These are phyloP conservation scores for Cucurbitaria berberidis DNA, from an alignment of 2,329 filamentous ascomycete genomes.

Conservation along the genomic window DNA sequence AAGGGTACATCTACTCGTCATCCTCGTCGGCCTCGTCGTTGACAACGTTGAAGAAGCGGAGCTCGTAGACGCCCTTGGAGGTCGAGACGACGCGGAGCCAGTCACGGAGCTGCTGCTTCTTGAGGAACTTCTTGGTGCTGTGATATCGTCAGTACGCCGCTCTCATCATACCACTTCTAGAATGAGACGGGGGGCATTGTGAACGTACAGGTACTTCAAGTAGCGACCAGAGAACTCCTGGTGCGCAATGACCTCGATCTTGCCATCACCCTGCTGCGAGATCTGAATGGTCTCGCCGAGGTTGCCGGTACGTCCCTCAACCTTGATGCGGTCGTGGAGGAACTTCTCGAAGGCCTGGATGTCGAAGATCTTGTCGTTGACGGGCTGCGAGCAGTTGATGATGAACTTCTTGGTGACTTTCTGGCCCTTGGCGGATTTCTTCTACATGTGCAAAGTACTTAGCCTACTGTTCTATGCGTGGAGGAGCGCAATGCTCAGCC, in stretches of 20 bases:
- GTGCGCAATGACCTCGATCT: slow-evolving; percentile 97
- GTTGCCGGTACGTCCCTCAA: slow-evolving; percentile 97
- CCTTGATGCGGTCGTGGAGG: slow-evolving; percentile 99
- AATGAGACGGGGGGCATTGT: not conserved
- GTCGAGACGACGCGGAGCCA: slow-evolving; percentile 99
- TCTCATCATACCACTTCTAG: not conserved
- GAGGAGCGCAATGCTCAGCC: slow-evolving; percentile 27
- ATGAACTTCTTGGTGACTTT: slow-evolving; percentile 96
- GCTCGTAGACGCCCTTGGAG: slow-evolving; percentile 97
- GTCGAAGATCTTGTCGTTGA: slow-evolving; percentile 99
- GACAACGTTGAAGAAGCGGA: slow-evolving; percentile 99
- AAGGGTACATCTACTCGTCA: slow-evolving; percentile 77
- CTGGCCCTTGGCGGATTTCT: slow-evolving; percentile 64
- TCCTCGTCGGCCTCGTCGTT: slow-evolving; percentile 98
- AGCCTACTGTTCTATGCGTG: slow-evolving; percentile 85
- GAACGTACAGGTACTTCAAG: slow-evolving; percentile 96
- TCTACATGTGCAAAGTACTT: slow-evolving; percentile 65
- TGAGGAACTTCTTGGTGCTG: slow-evolving; percentile 99
- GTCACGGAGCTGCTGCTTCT: slow-evolving; percentile 99
- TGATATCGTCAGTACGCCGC: slow-evolving; percentile 17
- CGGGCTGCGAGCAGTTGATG: slow-evolving; percentile 99
- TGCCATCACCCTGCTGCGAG: slow-evolving; percentile 90
- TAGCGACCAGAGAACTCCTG: slow-evolving; percentile 98
- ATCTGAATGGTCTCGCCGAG: slow-evolving; percentile 92
- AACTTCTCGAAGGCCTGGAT: slow-evolving; percentile 99